Percentiles rank a stretch among this genome's conserved stretches.
Evolutionary conservation across 2,329 filamentous ascomycete species (phyloP).

Genomic region (Cordyceps javanica): DNA sequence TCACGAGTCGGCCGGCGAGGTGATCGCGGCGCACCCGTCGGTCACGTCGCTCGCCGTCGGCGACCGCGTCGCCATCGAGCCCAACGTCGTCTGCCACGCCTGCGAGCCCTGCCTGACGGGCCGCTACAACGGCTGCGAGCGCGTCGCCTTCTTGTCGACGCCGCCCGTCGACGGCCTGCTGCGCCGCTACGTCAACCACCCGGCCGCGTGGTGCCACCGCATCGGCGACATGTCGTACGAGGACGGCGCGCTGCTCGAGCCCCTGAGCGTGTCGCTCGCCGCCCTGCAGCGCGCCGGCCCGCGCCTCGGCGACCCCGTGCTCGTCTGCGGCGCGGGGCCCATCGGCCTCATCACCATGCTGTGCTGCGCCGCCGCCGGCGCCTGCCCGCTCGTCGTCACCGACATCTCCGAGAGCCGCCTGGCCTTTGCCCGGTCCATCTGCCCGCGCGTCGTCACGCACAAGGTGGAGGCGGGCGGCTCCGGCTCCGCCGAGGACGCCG

Average conservation of each 20-base stretch:
- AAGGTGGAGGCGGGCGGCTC: constrained; percentile 56
- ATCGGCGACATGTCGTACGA: constrained; percentile 89
- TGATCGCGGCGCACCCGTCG: constrained; percentile 75
- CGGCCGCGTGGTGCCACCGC: constrained; percentile 92
- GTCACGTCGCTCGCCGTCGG: constrained; percentile 74
- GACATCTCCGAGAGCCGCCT: constrained; percentile 87
- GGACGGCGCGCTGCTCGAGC: constrained; percentile 85
- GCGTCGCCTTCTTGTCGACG: constrained; percentile 80
- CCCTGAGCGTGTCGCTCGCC: constrained; percentile 80
- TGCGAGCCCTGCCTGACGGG: constrained; percentile 91
- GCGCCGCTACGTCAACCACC: constrained; percentile 90
- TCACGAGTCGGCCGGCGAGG: constrained; percentile 82
- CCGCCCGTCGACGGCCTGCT: constrained; percentile 83
- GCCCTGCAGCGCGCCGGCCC: constrained; percentile 79
- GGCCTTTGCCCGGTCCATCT: constrained; percentile 76
- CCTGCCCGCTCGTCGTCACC: constrained; percentile 85
- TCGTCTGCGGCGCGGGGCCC: constrained; percentile 89
- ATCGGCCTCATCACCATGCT: constrained; percentile 87
- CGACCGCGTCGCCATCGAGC: constrained; percentile 90
- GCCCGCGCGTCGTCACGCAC: constrained; percentile 73
- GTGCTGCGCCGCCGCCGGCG: constrained; percentile 79
- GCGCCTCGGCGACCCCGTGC: constrained; percentile 74
- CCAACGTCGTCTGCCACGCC: constrained; percentile 83
- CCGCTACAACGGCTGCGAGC: constrained; percentile 90
- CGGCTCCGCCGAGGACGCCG: constrained; percentile 61